phyloP scores from a whole-genome alignment of 257 asterid species.

The Solanum ahanhuiri region DNA sequence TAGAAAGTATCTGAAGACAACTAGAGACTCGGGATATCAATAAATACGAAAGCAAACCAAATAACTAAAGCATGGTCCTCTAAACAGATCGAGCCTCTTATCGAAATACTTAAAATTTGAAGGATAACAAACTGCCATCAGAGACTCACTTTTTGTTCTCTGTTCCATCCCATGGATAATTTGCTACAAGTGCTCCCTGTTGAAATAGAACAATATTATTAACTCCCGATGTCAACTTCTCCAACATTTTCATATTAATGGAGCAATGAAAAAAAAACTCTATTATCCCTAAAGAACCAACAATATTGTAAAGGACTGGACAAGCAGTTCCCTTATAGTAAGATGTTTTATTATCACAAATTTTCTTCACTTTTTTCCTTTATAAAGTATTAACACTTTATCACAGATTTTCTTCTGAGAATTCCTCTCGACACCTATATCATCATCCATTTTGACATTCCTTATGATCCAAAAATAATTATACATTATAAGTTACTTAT shows the following conservation, averaged over 20 bases:
- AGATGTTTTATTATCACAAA: background rate
- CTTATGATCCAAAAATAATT: background rate
- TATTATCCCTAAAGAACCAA: background rate
- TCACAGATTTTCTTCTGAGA: background rate
- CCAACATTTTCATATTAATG: background rate
- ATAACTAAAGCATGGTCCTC: background rate
- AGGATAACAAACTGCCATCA: background rate
- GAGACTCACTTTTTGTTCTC: conserved; percentile 50
- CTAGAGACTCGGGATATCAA: background rate
- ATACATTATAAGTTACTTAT: background rate
- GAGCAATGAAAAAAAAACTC: background rate
- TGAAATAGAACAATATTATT: background rate
- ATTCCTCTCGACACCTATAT: background rate
- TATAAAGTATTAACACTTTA: background rate
- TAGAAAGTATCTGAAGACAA: background rate
- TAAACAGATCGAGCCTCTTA: background rate
- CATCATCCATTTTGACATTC: background rate
- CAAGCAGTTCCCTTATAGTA: background rate
- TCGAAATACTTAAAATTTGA: background rate
- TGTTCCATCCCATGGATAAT: conserved; percentile 99
- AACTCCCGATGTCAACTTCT: background rate
- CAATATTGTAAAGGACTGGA: background rate
- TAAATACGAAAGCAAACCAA: background rate
- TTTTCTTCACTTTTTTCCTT: background rate
- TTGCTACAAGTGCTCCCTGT: conserved; percentile 97